These are phyloP conservation scores for Tulasnella sp. DNA, from an alignment of 768 basidiomycete species.

Conservation along the genomic window DNA sequence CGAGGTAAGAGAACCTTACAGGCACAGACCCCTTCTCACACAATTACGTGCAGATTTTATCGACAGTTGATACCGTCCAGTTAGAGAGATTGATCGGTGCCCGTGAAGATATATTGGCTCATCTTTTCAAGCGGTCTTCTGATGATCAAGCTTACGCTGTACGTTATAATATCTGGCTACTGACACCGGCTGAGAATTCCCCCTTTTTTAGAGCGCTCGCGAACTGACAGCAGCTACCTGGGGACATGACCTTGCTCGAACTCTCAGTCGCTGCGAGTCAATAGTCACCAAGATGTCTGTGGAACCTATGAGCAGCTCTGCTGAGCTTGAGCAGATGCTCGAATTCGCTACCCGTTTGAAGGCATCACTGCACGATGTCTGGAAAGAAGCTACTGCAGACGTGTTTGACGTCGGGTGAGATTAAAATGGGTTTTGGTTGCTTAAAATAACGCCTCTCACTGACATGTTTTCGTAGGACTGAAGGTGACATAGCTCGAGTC, in stretches of 20 bases:
- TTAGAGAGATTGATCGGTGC: slow-evolving; percentile 49
- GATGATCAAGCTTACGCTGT: slow-evolving; percentile 80
- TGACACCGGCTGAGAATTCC: not conserved
- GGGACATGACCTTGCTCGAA: slow-evolving; percentile 71
- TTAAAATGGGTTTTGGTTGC: not conserved
- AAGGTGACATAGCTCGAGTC: slow-evolving; percentile 58
- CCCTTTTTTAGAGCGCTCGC: slow-evolving; percentile 55
- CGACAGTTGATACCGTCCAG: slow-evolving; percentile 37
- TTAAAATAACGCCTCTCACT: not conserved
- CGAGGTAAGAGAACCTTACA: slow-evolving; percentile 40
- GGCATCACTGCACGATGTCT: slow-evolving; percentile 54
- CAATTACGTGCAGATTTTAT: slow-evolving; percentile 38
- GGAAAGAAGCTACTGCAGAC: slow-evolving; percentile 57
- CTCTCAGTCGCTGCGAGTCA: slow-evolving; percentile 47
- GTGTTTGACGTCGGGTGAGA: slow-evolving; percentile 75
- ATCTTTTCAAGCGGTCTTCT: slow-evolving; percentile 58
- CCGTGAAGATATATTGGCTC: slow-evolving; percentile 54
- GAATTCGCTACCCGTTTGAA: slow-evolving; percentile 40
- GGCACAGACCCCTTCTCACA: not conserved
- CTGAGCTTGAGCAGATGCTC: slow-evolving; percentile 23
- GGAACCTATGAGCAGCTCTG: slow-evolving; percentile 24
- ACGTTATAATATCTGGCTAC: slow-evolving; percentile 23
- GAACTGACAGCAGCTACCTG: slow-evolving; percentile 72
- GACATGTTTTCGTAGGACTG: slow-evolving; percentile 36
- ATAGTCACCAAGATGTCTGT: slow-evolving; percentile 35